Percentiles rank a stretch among this genome's conserved stretches.
Conservation (phyloP, 192 early-diverging fungal species). For the Blastocladiella britannica region DNA sequence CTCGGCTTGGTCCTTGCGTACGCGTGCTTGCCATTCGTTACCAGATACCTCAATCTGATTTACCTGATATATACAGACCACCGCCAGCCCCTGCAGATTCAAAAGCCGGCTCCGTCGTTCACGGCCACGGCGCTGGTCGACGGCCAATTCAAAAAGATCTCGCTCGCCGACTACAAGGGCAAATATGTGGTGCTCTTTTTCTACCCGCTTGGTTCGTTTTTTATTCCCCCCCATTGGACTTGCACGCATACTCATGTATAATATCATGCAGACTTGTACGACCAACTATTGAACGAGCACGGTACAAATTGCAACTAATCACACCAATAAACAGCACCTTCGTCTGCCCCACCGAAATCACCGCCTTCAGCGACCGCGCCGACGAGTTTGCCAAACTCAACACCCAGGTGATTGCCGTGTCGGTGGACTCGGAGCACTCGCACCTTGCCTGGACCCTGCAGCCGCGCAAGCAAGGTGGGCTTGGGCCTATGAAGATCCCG, state of each 20-base stretch:
- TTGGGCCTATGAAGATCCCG: constrained; percentile 30
- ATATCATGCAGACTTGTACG: too few species aligned
- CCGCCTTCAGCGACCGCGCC: constrained; percentile 28
- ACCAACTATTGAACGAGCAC: too few species aligned
- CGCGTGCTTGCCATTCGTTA: neutral
- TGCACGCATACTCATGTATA: neutral
- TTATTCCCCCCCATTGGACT: constrained; percentile 23
- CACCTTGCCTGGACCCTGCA: constrained; percentile 34
- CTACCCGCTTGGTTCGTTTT: constrained; percentile 25
- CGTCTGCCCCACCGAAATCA: constrained; percentile 39
- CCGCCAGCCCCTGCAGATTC: constrained; percentile 11
- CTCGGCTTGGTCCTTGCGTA: neutral
- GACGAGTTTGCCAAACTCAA: constrained; percentile 27
- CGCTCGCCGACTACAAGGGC: constrained; percentile 19
- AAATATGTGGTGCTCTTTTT: constrained; percentile 22
- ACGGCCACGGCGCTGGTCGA: constrained; percentile 42
- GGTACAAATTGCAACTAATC: too few species aligned
- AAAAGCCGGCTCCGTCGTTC: constrained; percentile 43
- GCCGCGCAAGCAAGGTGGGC: constrained; percentile 30
- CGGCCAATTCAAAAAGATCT: constrained; percentile 44
- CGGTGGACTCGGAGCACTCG: constrained; percentile 25
- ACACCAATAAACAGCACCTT: constrained; percentile 19
- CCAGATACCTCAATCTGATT: neutral
- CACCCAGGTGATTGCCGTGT: constrained; percentile 30
- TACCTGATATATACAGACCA: neutral